Conservation (phyloP, 106 monocot species). For the Dactylorhiza incarnata region DNA sequence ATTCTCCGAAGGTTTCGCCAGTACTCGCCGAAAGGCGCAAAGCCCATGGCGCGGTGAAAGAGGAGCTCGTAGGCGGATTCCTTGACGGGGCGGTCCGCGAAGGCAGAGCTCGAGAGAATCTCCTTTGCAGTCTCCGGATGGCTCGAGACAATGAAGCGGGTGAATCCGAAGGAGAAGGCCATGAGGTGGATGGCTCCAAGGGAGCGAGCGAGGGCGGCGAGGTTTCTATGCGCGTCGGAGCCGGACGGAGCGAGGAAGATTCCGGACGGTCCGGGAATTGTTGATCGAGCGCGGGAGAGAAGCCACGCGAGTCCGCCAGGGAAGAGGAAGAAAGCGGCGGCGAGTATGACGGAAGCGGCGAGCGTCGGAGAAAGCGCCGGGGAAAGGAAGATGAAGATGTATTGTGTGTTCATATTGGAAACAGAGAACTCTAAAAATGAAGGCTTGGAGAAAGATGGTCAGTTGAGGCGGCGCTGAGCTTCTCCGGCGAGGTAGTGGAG, state of each 20-base stretch:
- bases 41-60: constrained; percentile 80
- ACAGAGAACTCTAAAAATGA: too few species aligned
- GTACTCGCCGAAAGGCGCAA: constrained; percentile 58
- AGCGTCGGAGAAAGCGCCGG: too few species aligned
- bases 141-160: constrained; percentile 36
- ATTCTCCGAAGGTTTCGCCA: constrained; percentile 58
- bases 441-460: too few species aligned
- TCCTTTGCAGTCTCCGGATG: constrained; percentile 18
- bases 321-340: constrained; percentile 21
- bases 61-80: constrained; percentile 8
- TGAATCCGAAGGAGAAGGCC: constrained; percentile 48
- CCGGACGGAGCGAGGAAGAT: constrained; percentile 28
- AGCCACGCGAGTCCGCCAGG: constrained; percentile 38
- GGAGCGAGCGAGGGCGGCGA: constrained; percentile 17
- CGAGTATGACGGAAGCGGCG: neutral
- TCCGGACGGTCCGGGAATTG: too few species aligned
- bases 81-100: constrained; percentile 65
- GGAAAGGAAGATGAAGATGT: too few species aligned
- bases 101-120: constrained; percentile 34
- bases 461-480: too few species aligned
- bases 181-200: constrained; percentile 36
- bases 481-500: too few species aligned
- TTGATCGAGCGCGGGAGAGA: constrained; percentile 25
- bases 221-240: constrained; percentile 46
- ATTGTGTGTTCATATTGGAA: too few species aligned